Evolutionary conservation across 441 rosid species (phyloP).

Genomic region (Cnidoscolus chayamansa): DNA sequence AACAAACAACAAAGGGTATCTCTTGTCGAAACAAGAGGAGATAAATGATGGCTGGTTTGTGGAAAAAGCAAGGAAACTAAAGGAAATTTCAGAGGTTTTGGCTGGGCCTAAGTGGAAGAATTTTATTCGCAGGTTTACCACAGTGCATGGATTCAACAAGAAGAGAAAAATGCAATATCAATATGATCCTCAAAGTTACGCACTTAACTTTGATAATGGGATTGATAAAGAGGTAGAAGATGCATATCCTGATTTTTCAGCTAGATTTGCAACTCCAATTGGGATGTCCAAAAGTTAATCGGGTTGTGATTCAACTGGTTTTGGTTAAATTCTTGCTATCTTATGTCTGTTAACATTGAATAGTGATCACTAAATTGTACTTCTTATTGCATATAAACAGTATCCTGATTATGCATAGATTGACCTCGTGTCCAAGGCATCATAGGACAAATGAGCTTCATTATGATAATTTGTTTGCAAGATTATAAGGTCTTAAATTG

Average conservation of each 20-base stretch:
- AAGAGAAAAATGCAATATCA: conserved; percentile 39
- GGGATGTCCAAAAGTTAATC: conserved; percentile 13
- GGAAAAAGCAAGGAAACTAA: conserved; percentile 37
- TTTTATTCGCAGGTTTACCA: conserved; percentile 43
- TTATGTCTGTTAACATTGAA: not conserved
- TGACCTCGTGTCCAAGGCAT: no score
- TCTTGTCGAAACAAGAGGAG: conserved; percentile 22
- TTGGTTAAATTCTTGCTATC: not conserved
- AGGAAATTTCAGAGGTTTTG: conserved; percentile 45
- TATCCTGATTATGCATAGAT: no score
- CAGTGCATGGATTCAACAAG: conserved; percentile 30
- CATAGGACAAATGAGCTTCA: no score
- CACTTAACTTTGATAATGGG: conserved; percentile 75
- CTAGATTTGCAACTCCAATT: conserved; percentile 38
- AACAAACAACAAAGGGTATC: conserved; percentile 21
- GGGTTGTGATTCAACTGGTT: not conserved
- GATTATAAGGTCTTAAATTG: no score
- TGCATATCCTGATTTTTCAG: conserved; percentile 31
- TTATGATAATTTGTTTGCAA: no score
- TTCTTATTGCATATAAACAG: no score
- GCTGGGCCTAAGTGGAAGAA: conserved; percentile 71
- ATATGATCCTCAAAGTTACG: conserved; percentile 65
- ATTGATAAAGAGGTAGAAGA: conserved; percentile 22
- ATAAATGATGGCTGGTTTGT: conserved; percentile 32
- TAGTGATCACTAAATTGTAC: no score